Conservation (phyloP, 2,329 filamentous ascomycete genomes). For the Emmonsiellopsis sp. region DNA sequence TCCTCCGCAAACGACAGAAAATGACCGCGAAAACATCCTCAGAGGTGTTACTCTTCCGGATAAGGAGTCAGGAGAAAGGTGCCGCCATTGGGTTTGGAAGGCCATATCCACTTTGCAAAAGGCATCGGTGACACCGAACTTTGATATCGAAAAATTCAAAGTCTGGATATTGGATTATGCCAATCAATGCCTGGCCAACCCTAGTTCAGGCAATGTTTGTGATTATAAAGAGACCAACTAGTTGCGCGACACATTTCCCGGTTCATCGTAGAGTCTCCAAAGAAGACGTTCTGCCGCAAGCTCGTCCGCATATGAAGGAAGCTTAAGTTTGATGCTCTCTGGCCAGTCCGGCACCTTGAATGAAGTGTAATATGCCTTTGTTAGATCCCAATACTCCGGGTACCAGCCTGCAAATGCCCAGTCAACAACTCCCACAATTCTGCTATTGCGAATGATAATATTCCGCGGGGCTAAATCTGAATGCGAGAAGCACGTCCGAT, state of each 20-base stretch:
- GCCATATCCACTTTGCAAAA: slow-evolving; percentile 5
- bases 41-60: slow-evolving; percentile 4
- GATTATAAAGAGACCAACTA: slow-evolving; percentile 6
- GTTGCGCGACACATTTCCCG: slow-evolving; percentile 8
- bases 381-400: slow-evolving; percentile 17
- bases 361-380: slow-evolving; percentile 12
- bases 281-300: slow-evolving; percentile 10
- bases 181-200: slow-evolving; percentile 4
- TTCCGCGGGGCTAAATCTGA: slow-evolving; percentile 18
- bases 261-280: slow-evolving; percentile 11
- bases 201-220: slow-evolving; percentile 6
- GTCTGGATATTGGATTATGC: slow-evolving; percentile 7
- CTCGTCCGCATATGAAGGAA: slow-evolving; percentile 11
- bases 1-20: slow-evolving; percentile 3
- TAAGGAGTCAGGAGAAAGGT: slow-evolving; percentile 5
- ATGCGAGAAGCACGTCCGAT: slow-evolving; percentile 15
- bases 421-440: slow-evolving; percentile 17
- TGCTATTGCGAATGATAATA: slow-evolving; percentile 14
- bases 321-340: slow-evolving; percentile 7
- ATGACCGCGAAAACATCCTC: slow-evolving; percentile 1
- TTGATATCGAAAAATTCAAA: slow-evolving; percentile 8
- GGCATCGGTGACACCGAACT: slow-evolving; percentile 5
- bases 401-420: slow-evolving; percentile 19
- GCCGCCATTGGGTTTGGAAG: slow-evolving; percentile 6
- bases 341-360: slow-evolving; percentile 10